phyloP scores from a whole-genome alignment of 116 monocot species.

The Dioscorea cayenensis region DNA sequence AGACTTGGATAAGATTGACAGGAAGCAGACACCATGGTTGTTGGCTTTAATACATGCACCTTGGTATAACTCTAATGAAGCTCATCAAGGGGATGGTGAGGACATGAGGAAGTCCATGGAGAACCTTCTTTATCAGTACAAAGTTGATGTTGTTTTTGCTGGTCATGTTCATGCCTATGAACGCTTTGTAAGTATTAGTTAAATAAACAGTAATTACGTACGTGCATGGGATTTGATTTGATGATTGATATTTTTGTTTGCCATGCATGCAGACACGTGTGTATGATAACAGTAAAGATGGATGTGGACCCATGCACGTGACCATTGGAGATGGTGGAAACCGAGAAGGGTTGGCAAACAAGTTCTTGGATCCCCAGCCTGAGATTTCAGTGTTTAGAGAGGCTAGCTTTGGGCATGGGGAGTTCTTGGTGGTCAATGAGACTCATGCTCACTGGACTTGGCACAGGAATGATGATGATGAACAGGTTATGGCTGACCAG shows the following conservation, averaged over 20 bases:
- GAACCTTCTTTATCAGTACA: slow-evolving; percentile 36
- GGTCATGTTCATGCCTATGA: slow-evolving; percentile 42
- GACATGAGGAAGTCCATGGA: slow-evolving; percentile 67
- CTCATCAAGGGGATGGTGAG: slow-evolving; percentile 75
- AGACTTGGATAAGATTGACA: slow-evolving; percentile 44
- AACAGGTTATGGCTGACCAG: slow-evolving; percentile 34
- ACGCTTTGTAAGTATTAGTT: slow-evolving; percentile 44
- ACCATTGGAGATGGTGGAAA: slow-evolving; percentile 92
- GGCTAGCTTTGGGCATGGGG: slow-evolving; percentile 92
- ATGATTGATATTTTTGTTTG: not conserved
- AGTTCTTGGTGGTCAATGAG: slow-evolving; percentile 52
- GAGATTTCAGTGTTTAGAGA: slow-evolving; percentile 70
- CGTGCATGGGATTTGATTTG: not conserved
- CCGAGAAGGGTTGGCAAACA: slow-evolving; percentile 61
- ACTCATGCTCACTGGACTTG: slow-evolving; percentile 84
- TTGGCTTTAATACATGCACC: slow-evolving; percentile 82
- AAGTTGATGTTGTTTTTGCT: slow-evolving; percentile 62
- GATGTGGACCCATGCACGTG: slow-evolving; percentile 68
- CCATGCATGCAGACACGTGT: slow-evolving; percentile 33
- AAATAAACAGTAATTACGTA: not conserved
- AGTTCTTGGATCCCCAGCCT: slow-evolving; percentile 49
- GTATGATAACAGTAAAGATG: slow-evolving; percentile 26
- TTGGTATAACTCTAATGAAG: slow-evolving; percentile 83
- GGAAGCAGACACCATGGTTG: slow-evolving; percentile 49
- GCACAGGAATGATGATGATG: slow-evolving; percentile 79